These are phyloP conservation scores for Pelargonium citronellum DNA, from an alignment of 441 rosid species.

Conservation along the genomic window DNA sequence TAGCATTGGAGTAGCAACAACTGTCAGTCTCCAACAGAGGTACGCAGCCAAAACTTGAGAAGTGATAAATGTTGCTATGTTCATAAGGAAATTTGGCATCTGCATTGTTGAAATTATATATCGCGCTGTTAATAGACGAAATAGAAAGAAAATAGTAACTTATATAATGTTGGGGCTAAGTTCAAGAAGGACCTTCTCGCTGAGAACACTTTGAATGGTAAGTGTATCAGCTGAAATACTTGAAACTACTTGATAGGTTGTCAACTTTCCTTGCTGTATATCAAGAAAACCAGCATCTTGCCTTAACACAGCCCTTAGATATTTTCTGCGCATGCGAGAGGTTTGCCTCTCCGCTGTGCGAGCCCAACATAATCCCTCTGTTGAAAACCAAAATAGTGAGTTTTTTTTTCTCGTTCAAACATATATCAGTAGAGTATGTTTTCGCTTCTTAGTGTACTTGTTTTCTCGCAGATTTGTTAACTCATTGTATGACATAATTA, in stretches of 20 bases:
- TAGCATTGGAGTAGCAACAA: conserved; percentile 18
- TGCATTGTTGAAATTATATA: neutral
- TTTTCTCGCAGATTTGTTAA: too few species aligned
- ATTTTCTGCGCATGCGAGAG: conserved; percentile 7
- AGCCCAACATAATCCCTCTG: conserved; percentile 27
- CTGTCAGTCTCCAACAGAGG: conserved; percentile 24
- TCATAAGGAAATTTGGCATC: conserved; percentile 21
- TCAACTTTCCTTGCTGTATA: neutral
- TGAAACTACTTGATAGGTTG: conserved; percentile 19
- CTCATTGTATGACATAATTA: too few species aligned
- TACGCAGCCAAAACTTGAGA: conserved; percentile 14
- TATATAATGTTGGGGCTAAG: neutral
- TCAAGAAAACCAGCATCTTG: conserved; percentile 27
- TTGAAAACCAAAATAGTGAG: neutral
- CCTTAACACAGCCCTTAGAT: conserved; percentile 19
- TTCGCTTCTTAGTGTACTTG: too few species aligned
- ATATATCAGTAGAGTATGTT: too few species aligned
- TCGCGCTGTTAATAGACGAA: too few species aligned
- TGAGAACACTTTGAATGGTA: conserved; percentile 22
- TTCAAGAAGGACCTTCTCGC: conserved; percentile 18
- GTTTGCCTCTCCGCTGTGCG: conserved; percentile 21
- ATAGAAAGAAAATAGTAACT: neutral
- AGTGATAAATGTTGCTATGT: conserved; percentile 19
- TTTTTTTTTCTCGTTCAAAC: too few species aligned
- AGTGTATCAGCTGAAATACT: conserved; percentile 19